phyloP scores from a whole-genome alignment of 192 early-diverging fungal species.

The Rhizophagus sp. region DNA sequence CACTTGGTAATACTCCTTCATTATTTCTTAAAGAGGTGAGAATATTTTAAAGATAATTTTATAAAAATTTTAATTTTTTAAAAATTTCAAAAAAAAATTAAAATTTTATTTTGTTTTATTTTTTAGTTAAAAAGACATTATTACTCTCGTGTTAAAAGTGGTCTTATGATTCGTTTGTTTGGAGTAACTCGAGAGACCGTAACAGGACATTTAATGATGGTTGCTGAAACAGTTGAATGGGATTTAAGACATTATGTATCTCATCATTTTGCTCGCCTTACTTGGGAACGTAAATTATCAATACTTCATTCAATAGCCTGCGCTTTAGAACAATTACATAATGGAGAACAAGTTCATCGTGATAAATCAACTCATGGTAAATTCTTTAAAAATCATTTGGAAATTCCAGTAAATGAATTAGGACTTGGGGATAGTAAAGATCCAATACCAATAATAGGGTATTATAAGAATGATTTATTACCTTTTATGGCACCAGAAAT shows the following conservation, averaged over 20 bases:
- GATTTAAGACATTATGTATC: slow-evolving; percentile 29
- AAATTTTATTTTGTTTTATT: too few relatives aligned
- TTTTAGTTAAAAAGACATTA: slow-evolving; percentile 12
- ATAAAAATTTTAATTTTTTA: too few relatives aligned
- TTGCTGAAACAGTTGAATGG: slow-evolving; percentile 26
- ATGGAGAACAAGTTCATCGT: background rate
- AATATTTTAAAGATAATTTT: too few relatives aligned
- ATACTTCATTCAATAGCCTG: slow-evolving; percentile 21
- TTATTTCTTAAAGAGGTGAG: slow-evolving; percentile 22
- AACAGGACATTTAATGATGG: slow-evolving; percentile 21
- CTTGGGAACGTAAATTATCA: slow-evolving; percentile 6
- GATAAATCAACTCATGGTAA: background rate
- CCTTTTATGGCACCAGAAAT: slow-evolving; percentile 21
- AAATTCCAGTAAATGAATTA: slow-evolving; percentile 19
- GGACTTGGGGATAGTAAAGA: background rate
- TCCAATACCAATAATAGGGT: slow-evolving; percentile 18
- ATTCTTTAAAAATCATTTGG: slow-evolving; percentile 21
- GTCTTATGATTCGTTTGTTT: slow-evolving; percentile 24
- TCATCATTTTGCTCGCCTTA: slow-evolving; percentile 18
- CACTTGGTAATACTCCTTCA: background rate
- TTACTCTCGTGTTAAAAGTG: slow-evolving; percentile 1
- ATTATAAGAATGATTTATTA: slow-evolving; percentile 19
- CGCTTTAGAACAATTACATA: background rate
- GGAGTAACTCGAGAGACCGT: slow-evolving; percentile 15
- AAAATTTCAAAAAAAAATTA: too few relatives aligned